Evolutionary conservation across 192 early-diverging fungal species (phyloP), one percentile per base, ranked within the genome.

Genomic region (Mortierella antarctica): DNA sequence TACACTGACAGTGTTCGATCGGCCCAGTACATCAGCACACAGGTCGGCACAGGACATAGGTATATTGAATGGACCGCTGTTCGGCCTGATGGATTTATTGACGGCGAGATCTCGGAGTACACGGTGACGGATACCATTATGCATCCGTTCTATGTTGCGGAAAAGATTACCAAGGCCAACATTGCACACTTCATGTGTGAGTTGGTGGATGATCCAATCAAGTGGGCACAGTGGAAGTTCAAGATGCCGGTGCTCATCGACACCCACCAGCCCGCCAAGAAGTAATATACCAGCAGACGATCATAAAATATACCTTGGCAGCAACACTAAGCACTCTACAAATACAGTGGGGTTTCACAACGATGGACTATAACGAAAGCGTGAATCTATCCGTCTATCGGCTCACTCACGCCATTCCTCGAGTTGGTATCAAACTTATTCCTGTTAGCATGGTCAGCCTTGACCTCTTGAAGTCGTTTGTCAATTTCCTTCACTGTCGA

Each of bases 101-200:
- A 70, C 42, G 67, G 67, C 6, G 47, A 47, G 5, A 18, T 70
- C 14, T 70, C 67, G 1, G 67, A 70, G 46, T 70, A 70, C 58
- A 70, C 15, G 47, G 31, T 59, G 5, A 10, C 42, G 12, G 67
- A 59, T 31, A 61, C 67, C 0, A 60, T 53, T 15, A 45, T 20
- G 58, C 67, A 70, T 39, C 14, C 67, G 21, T 61, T 70, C 41
- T 70, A 70, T 21, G 13, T 11, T 4, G 23, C 69, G 2, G 69
- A 71, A 41, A 55, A 62, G 46, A 47, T 71, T 44, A 71, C 59
- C 14, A 71, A 47, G 52, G 58, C 58, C 15, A 71, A 71, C 44
- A 71, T 71, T 63, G 69, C 69, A 6, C 69, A 71, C 23, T 71
- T 71, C 31, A 71, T 71, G 60, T 71, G 60, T 41, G 69, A 71